Conservation (phyloP, 2,329 filamentous ascomycete species). For the Samsoniella hepiali region DNA sequence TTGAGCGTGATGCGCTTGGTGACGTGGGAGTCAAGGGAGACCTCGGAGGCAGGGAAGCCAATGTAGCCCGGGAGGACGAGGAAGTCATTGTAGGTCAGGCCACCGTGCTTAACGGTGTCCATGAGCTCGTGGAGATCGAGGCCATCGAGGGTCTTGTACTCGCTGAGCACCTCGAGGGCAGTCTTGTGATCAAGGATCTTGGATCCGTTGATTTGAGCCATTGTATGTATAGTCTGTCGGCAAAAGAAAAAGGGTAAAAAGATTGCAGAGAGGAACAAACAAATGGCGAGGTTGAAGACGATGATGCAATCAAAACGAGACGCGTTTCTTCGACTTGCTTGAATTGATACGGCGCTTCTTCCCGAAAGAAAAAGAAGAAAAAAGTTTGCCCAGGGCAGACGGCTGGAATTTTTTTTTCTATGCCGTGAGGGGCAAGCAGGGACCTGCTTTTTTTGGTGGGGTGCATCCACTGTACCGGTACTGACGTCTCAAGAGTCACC, state of each 20-base stretch:
- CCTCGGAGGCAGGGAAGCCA: slow-evolving; percentile 90
- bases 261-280: slow-evolving; percentile 25
- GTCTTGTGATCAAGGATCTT: slow-evolving; percentile 69
- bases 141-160: slow-evolving; percentile 80
- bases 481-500: too few relatives aligned
- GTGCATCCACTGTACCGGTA: background rate
- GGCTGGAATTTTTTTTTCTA: slow-evolving; percentile 41
- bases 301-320: slow-evolving; percentile 31
- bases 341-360: slow-evolving; percentile 48
- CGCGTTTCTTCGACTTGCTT: slow-evolving; percentile 33
- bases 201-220: slow-evolving; percentile 60
- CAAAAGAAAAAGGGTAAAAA: slow-evolving; percentile 25
- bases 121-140: slow-evolving; percentile 83
- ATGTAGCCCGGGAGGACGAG: slow-evolving; percentile 95
- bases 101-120: slow-evolving; percentile 87
- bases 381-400: slow-evolving; percentile 36
- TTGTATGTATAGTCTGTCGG: slow-evolving; percentile 43
- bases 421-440: slow-evolving; percentile 12
- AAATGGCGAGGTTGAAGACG: slow-evolving; percentile 42
- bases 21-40: slow-evolving; percentile 82
- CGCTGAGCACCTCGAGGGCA: slow-evolving; percentile 76
- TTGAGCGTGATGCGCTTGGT: slow-evolving; percentile 96
- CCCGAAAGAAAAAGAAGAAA: slow-evolving; percentile 50
- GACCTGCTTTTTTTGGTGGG: slow-evolving; percentile 12
- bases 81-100: slow-evolving; percentile 98